Percentiles rank a stretch among this genome's conserved stretches.
These are phyloP conservation scores for Moricandia arvensis DNA, from an alignment of 345 rosid species.

Conservation along the genomic window DNA sequence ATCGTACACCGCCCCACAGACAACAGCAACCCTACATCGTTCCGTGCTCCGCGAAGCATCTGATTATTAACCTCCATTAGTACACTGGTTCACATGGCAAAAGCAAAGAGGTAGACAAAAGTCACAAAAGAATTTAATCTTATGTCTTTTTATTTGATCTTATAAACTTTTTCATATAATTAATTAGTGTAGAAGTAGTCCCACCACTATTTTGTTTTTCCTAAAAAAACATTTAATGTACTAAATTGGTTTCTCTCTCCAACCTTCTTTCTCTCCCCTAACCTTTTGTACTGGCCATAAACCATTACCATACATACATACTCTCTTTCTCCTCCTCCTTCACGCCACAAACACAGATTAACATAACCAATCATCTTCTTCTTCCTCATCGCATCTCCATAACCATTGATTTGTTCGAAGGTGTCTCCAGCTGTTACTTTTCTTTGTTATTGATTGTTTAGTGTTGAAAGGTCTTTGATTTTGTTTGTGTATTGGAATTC, in stretches of 20 bases:
- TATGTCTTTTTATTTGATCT: background rate
- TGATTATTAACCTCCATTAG: slow-evolving; percentile 22
- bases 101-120: slow-evolving; percentile 21
- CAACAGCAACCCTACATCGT: background rate
- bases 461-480: slow-evolving; percentile 24
- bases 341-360: slow-evolving; percentile 38
- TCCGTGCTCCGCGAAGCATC: slow-evolving; percentile 10
- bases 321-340: slow-evolving; percentile 22
- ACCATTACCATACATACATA: slow-evolving; percentile 35
- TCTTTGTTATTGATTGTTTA: background rate
- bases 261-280: slow-evolving; percentile 35
- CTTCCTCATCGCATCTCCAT: background rate
- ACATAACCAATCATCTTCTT: slow-evolving; percentile 38
- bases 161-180: background rate
- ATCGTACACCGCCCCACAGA: slow-evolving; percentile 8
- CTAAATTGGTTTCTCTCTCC: slow-evolving; percentile 23
- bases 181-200: slow-evolving; percentile 27
- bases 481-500: slow-evolving; percentile 15
- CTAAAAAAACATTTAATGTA: background rate
- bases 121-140: slow-evolving; percentile 12
- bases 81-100: slow-evolving; percentile 37
- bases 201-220: slow-evolving; percentile 30
- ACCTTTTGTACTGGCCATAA: slow-evolving; percentile 42
- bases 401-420: too few relatives aligned
- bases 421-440: background rate